A percentile compares a stretch with the other conserved stretches of the same genome.
Conservation (phyloP, 2,329 filamentous ascomycete genomes). For the Claviceps fusiformis region DNA sequence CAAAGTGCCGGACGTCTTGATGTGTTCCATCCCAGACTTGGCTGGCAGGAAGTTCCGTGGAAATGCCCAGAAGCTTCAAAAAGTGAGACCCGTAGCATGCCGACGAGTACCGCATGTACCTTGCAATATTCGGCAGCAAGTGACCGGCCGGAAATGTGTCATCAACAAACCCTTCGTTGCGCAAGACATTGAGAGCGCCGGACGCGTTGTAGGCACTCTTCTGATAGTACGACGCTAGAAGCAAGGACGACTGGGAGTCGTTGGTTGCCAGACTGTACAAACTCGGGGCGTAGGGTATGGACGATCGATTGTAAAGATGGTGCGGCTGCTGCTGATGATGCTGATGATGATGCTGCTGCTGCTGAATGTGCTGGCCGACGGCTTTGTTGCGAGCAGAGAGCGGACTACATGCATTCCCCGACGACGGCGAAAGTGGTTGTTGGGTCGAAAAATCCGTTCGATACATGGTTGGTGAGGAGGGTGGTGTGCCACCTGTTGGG, state of each 20-base stretch:
- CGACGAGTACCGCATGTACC: slow-evolving; percentile 54
- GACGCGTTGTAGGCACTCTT: slow-evolving; percentile 34
- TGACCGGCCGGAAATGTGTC: slow-evolving; percentile 47
- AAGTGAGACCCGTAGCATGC: slow-evolving; percentile 53
- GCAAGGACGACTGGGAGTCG: slow-evolving; percentile 39
- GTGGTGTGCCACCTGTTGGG: slow-evolving; percentile 28
- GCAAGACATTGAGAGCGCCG: slow-evolving; percentile 33
- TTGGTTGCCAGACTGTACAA: slow-evolving; percentile 48
- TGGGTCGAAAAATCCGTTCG: slow-evolving; percentile 14
- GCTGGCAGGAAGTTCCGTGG: slow-evolving; percentile 31
- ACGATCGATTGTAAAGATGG: slow-evolving; percentile 11
- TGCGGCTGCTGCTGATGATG: neutral
- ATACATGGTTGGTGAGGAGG: slow-evolving; percentile 28
- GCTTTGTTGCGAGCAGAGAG: slow-evolving; percentile 11
- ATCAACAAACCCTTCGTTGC: slow-evolving; percentile 38
- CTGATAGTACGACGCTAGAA: slow-evolving; percentile 34
- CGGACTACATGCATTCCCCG: slow-evolving; percentile 10
- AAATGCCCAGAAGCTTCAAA: slow-evolving; percentile 48
- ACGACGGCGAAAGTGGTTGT: slow-evolving; percentile 10
- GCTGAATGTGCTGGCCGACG: neutral
- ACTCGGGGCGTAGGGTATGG: slow-evolving; percentile 30
- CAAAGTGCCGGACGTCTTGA: slow-evolving; percentile 48
- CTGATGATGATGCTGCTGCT: neutral
- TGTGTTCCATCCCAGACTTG: slow-evolving; percentile 36
- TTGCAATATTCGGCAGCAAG: slow-evolving; percentile 46